phyloP scores from a whole-genome alignment of 768 basidiomycete genomes.

The Hygrophorus russula region DNA sequence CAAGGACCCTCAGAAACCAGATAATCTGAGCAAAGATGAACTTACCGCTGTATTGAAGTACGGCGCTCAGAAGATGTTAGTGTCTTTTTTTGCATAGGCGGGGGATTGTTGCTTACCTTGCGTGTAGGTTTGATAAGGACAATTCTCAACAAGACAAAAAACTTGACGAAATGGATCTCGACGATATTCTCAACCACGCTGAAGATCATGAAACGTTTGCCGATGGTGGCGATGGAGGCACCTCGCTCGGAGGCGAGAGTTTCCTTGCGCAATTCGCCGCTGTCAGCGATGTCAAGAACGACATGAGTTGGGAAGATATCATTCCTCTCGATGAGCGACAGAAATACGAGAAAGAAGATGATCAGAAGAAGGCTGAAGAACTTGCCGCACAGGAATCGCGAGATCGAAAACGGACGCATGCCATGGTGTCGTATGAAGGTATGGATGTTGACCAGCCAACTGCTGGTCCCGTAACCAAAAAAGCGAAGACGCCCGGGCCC shows the following conservation, averaged over 20 bases:
- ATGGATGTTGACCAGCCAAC: conserved; percentile 81
- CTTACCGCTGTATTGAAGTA: conserved; percentile 96
- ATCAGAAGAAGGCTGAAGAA: conserved; percentile 64
- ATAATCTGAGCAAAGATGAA: conserved; percentile 90
- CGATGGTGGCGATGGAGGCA: conserved; percentile 69
- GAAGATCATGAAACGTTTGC: conserved; percentile 95
- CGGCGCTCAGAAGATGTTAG: conserved; percentile 94
- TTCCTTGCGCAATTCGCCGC: conserved; percentile 94
- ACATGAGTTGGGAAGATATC: conserved; percentile 99
- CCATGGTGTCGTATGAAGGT: conserved; percentile 83
- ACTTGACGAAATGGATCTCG: conserved; percentile 97
- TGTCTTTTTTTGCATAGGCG: conserved; percentile 9
- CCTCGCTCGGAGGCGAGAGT: conserved; percentile 94
- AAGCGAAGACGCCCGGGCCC: conserved; percentile 59
- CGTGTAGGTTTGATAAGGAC: conserved; percentile 88
- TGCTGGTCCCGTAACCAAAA: conserved; percentile 53
- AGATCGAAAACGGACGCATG: conserved; percentile 75
- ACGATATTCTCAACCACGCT: conserved; percentile 93
- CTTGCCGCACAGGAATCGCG: conserved; percentile 55
- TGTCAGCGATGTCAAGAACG: conserved; percentile 96
- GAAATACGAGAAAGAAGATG: conserved; percentile 73
- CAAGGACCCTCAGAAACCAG: conserved; percentile 65
- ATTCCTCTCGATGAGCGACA: conserved; percentile 89
- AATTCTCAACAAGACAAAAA: conserved; percentile 88
- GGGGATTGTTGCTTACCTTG: conserved; percentile 9